A percentile compares a stretch with the other conserved stretches of the same genome.
These are phyloP conservation scores for Camelina laxa DNA, from an alignment of 345 rosid genomes.

Conservation along the genomic window DNA sequence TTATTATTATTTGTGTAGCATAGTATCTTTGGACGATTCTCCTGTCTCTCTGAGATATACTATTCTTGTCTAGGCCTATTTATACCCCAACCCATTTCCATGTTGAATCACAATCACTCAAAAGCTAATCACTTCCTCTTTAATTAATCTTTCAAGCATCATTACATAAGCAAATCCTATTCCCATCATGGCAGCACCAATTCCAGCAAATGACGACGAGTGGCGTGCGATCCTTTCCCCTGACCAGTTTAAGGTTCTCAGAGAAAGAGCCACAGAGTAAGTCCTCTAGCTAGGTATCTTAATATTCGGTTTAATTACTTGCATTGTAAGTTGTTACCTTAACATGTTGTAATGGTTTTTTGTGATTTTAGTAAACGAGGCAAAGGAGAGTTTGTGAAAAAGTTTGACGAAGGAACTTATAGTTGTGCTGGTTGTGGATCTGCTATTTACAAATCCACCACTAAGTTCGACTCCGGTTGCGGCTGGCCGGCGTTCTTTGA, in stretches of 20 bases:
- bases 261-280: neutral
- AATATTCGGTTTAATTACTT: neutral
- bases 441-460: neutral
- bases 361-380: neutral
- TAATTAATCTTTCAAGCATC: neutral
- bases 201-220: neutral
- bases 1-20: neutral
- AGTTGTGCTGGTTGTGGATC: neutral
- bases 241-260: neutral
- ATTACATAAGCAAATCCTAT: neutral
- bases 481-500: neutral
- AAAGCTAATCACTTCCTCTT: neutral
- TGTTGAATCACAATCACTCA: neutral
- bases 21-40: neutral
- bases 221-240: neutral
- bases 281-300: neutral
- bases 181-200: neutral
- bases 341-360: neutral
- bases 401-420: neutral
- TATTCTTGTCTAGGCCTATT: neutral
- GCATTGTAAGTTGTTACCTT: neutral
- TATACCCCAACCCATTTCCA: neutral
- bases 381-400: neutral
- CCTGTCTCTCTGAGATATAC: neutral
- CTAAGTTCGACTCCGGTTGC: slow-evolving; percentile 1